Evolutionary conservation across 345 rosid species (phyloP).

Genomic region (Eucalyptus regnans): DNA sequence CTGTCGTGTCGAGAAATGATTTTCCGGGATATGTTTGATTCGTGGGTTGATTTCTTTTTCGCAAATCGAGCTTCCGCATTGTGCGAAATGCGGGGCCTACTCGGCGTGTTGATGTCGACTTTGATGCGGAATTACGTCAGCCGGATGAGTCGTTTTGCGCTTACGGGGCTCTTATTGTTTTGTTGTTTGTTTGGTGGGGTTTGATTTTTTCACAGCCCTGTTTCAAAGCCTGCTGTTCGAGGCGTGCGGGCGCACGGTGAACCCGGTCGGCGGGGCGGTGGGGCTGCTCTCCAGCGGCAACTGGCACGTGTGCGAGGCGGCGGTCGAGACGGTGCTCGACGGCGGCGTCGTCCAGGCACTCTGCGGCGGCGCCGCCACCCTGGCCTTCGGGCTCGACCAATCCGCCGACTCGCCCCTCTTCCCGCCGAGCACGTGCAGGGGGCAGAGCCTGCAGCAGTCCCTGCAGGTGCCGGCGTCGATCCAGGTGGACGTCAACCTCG

Average conservation of each 20-base stretch:
- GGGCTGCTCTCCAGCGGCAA: slow-evolving; percentile 22
- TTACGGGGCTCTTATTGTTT: background rate
- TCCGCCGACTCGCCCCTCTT: background rate
- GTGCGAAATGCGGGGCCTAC: background rate
- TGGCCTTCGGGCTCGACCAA: background rate
- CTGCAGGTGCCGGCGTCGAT: background rate
- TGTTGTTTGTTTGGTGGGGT: background rate
- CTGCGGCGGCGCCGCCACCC: background rate
- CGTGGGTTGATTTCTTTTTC: background rate
- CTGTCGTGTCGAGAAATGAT: background rate
- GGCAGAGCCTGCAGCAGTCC: background rate
- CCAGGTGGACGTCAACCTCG: background rate
- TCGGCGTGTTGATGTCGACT: background rate
- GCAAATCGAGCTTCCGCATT: background rate
- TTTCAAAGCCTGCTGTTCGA: slow-evolving; percentile 26
- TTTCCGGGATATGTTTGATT: background rate
- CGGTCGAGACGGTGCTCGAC: slow-evolving; percentile 21
- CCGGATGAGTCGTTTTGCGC: background rate
- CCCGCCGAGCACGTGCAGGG: background rate
- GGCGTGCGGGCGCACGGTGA: slow-evolving; percentile 32
- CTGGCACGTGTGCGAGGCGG: slow-evolving; percentile 27
- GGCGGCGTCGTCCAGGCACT: slow-evolving; percentile 4
- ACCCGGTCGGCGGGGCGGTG: slow-evolving; percentile 27
- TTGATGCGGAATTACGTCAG: background rate
- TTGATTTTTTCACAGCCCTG: slow-evolving; percentile 1